These are phyloP conservation scores for Cylindrotheca closterium DNA, from an alignment of 108 stramenopile genomes.

Conservation along the genomic window DNA sequence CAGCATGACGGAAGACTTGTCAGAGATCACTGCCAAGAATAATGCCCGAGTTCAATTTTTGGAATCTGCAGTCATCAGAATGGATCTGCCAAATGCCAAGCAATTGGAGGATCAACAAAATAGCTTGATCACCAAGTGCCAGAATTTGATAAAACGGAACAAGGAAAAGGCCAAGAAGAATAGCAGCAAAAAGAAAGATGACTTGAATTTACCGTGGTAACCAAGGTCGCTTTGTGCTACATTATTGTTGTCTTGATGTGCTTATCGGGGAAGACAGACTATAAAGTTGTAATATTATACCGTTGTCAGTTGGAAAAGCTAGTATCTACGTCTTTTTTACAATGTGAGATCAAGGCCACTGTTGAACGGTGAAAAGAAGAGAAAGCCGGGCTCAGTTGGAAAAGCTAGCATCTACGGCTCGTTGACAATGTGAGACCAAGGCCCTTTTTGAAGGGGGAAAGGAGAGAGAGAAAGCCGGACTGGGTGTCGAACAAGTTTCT, in stretches of 20 bases:
- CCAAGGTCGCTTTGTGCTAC: not conserved
- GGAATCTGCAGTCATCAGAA: constrained; percentile 17
- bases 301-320: not conserved
- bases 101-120: constrained; percentile 29
- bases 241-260: not conserved
- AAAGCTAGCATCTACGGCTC: too few relatives aligned
- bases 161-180: constrained; percentile 40
- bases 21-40: constrained; percentile 12
- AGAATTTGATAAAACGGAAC: constrained; percentile 29
- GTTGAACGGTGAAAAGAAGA: too few relatives aligned
- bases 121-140: constrained; percentile 24
- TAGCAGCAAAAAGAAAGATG: constrained; percentile 22
- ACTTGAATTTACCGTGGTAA: constrained; percentile 35
- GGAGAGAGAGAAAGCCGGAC: too few relatives aligned
- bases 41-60: constrained; percentile 30
- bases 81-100: constrained; percentile 12
- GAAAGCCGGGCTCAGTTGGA: not conserved
- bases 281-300: not conserved
- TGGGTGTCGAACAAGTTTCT: too few relatives aligned
- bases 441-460: too few relatives aligned
- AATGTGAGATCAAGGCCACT: too few relatives aligned
- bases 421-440: too few relatives aligned
- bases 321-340: too few relatives aligned
- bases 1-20: constrained; percentile 29
- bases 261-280: not conserved